Percentiles rank a stretch among this genome's conserved stretches.
phyloP scores from a whole-genome alignment of 208 protist species.

The Zelonia costaricensis region DNA sequence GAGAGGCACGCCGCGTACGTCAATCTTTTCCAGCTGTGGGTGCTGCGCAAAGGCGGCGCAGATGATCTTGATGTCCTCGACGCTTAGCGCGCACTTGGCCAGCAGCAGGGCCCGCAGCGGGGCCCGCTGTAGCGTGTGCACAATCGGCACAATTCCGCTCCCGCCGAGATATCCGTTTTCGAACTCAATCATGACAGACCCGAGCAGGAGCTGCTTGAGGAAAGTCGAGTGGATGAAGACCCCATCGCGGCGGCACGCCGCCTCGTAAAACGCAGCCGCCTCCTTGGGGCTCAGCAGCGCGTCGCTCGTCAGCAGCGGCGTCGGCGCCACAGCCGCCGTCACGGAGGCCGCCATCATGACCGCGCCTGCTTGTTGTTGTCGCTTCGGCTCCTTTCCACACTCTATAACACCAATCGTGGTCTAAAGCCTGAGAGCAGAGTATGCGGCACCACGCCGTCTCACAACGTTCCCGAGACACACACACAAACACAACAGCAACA shows the following conservation, averaged over 20 bases:
- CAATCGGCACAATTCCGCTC: constrained; percentile 65
- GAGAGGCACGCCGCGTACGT: constrained; percentile 68
- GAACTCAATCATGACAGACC: constrained; percentile 62
- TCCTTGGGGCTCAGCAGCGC: constrained; percentile 28
- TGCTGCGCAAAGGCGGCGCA: constrained; percentile 54
- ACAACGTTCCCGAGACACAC: no score
- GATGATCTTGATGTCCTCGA: constrained; percentile 54
- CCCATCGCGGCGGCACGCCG: constrained; percentile 36
- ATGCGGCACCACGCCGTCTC: no score
- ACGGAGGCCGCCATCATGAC: background rate
- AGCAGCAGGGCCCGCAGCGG: constrained; percentile 55
- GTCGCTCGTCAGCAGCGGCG: background rate
- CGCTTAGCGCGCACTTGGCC: constrained; percentile 41
- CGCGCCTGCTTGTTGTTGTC: background rate
- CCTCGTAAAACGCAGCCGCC: constrained; percentile 58
- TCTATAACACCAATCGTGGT: no score
- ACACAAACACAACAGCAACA: background rate
- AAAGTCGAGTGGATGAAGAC: constrained; percentile 50
- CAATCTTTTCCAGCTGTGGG: constrained; percentile 66
- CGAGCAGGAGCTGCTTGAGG: constrained; percentile 53
- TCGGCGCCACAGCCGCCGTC: background rate
- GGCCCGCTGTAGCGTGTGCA: constrained; percentile 61
- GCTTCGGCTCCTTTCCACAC: no score
- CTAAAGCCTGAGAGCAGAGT: no score
- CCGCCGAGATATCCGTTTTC: constrained; percentile 83